Evolutionary conservation across 192 early-diverging fungal species (phyloP).

Genomic region (Gamsiella multidivaricata): DNA sequence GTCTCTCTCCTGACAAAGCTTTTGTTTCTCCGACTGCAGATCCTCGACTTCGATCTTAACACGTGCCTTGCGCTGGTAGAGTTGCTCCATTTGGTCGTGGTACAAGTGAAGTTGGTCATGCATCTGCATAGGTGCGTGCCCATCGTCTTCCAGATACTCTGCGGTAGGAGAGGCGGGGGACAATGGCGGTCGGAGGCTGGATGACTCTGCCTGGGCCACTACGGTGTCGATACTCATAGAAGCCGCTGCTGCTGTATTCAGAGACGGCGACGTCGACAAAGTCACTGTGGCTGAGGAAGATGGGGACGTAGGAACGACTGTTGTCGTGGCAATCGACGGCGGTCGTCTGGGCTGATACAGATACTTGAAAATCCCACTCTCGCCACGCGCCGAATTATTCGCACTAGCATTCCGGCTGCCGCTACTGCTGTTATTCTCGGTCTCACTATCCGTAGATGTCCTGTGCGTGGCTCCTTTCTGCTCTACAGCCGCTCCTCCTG

Average conservation of each 20-base stretch:
- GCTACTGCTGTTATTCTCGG: too few species aligned
- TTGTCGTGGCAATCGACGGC: background rate
- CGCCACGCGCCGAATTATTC: constrained; percentile 1
- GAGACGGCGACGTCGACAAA: background rate
- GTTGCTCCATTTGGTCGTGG: constrained; percentile 37
- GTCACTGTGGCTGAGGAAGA: background rate
- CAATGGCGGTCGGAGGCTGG: background rate
- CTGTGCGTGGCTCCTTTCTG: background rate
- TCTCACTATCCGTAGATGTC: background rate
- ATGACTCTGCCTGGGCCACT: background rate
- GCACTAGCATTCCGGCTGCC: background rate
- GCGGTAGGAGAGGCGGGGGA: background rate
- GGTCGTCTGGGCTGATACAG: constrained; percentile 36
- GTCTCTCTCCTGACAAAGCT: constrained; percentile 12
- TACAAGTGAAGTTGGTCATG: constrained; percentile 5
- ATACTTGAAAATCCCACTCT: constrained; percentile 31
- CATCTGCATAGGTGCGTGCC: background rate
- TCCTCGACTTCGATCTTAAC: constrained; percentile 32
- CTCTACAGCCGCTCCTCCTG: background rate
- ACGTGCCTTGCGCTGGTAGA: constrained; percentile 29
- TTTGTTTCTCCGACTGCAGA: constrained; percentile 10
- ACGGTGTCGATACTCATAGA: background rate
- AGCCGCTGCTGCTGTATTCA: background rate
- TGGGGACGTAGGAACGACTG: background rate
- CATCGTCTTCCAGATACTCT: background rate